Percentiles rank a stretch among this genome's conserved stretches.
These are phyloP conservation scores for Tephrocybe sp. DNA, from an alignment of 768 basidiomycete species.

Conservation along the genomic window DNA sequence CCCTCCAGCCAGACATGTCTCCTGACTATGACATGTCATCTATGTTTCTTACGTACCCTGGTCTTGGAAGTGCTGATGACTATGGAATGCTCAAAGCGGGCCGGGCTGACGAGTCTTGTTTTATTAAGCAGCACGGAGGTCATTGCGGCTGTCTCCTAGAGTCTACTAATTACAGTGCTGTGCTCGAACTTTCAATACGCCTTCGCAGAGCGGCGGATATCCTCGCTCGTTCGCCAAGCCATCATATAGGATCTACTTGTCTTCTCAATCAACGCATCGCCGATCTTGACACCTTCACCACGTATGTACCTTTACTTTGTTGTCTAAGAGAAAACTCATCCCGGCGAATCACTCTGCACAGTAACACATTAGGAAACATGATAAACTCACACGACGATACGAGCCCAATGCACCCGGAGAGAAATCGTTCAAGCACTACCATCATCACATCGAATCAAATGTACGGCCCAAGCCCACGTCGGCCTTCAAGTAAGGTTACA, in stretches of 20 bases:
- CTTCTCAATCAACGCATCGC: conserved; percentile 43
- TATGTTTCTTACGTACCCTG: conserved; percentile 38
- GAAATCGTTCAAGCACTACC: conserved; percentile 11
- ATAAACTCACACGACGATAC: conserved; percentile 27
- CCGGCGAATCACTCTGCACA: conserved; percentile 20
- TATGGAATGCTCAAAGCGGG: conserved; percentile 18
- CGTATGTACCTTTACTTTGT: conserved; percentile 35
- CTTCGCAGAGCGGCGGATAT: conserved; percentile 59
- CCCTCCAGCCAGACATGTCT: conserved; percentile 22
- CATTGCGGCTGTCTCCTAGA: conserved; percentile 65
- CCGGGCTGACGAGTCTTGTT: conserved; percentile 23
- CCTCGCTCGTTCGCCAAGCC: conserved; percentile 46
- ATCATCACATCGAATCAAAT: conserved; percentile 13
- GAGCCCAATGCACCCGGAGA: conserved; percentile 16
- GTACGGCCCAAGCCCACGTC: conserved; percentile 13
- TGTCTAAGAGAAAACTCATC: conserved; percentile 13
- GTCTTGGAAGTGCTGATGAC: conserved; percentile 26
- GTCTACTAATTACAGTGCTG: conserved; percentile 49
- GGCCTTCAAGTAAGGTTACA: conserved; percentile 12
- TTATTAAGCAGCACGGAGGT: conserved; percentile 27
- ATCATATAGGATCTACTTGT: conserved; percentile 37
- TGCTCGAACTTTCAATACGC: conserved; percentile 65
- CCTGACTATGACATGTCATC: conserved; percentile 43
- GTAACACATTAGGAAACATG: conserved; percentile 42
- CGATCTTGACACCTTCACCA: conserved; percentile 53